phyloP scores from a whole-genome alignment of 306 rosid species.

The Fragaria nilgerrensis region DNA sequence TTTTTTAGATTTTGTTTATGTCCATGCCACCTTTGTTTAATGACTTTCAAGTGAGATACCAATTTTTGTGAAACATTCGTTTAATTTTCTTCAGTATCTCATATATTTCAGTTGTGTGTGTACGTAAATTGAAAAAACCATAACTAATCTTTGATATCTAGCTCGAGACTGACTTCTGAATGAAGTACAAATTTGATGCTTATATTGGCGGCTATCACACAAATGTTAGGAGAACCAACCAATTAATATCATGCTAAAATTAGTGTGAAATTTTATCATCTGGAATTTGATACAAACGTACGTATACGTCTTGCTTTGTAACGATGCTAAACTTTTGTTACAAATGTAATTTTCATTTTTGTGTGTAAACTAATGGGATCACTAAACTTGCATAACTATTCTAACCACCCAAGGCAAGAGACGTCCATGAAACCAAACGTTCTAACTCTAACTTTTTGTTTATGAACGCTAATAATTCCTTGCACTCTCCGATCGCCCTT shows the following conservation, averaged over 20 bases:
- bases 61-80: no score
- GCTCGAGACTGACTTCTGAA: no score
- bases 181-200: background rate
- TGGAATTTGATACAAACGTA: background rate
- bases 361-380: background rate
- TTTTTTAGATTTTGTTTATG: no score
- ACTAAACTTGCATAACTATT: background rate
- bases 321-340: background rate
- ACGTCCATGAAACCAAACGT: background rate
- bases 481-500: constrained; percentile 13
- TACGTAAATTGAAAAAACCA: no score
- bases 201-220: background rate
- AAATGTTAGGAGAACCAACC: no score
- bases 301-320: background rate
- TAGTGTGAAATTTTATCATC: background rate
- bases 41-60: no score
- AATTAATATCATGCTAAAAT: background rate
- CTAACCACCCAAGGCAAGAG: background rate
- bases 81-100: no score
- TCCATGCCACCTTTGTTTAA: no score
- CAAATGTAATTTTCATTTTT: background rate
- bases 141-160: no score
- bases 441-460: background rate
- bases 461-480: background rate
- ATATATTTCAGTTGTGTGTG: no score